Base-by-base conservation (phyloP, 2,329 filamentous ascomycete species). In the Trichoderma hamatum region DNA sequence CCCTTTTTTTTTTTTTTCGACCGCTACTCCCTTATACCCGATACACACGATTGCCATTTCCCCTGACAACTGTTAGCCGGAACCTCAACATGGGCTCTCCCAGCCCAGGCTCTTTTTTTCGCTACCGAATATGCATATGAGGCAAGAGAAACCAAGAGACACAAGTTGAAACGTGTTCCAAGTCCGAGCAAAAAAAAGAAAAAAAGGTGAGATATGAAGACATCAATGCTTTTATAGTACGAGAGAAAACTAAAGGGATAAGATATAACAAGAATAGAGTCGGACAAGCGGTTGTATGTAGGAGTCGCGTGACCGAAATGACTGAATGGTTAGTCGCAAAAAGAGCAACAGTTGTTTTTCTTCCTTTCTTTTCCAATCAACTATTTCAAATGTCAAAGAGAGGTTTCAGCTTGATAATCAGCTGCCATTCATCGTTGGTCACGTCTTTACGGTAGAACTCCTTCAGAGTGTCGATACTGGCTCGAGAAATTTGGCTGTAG, bases 321-420 rank as follows among this genome's bases (percentile, higher is more conserved):
- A 49, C 46, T 21, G 3, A 21, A 11, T 19, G n/a, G 4, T 55
- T 49, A 46, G 39, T 30, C 24, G 13, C 28, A 26, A 51, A 28
- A 4, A 36, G 60, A 34, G 60, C 10, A 11, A 7, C 39, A 3
- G 9, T 16, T 32, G 11, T 24, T n/a, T 4, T 21, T 16, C 30
- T 28, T 28, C 7, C 13, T 49, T 46, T 36, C 30, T 34, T 32
- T 28, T 28, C 19, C 39, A 43, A 34, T 39, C 71, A 49, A 26
- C 52, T 30, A n/a, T 10, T 83, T 67, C 21, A 67, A 80, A 97
- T 92, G 81, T 98, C 96, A 78, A 98, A 97, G 74, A 97, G 78
- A 51, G 92, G 90, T 88, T 99, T 99, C 78, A 99, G 84, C 86
- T 97, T 97, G 82, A 95, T 92, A 77, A 99, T 93, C 72, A 99